Evolutionary conservation across 2,329 filamentous ascomycete genomes (phyloP), one percentile per base, ranked within the genome.

Genomic region (Paradendryphiella salina): DNA sequence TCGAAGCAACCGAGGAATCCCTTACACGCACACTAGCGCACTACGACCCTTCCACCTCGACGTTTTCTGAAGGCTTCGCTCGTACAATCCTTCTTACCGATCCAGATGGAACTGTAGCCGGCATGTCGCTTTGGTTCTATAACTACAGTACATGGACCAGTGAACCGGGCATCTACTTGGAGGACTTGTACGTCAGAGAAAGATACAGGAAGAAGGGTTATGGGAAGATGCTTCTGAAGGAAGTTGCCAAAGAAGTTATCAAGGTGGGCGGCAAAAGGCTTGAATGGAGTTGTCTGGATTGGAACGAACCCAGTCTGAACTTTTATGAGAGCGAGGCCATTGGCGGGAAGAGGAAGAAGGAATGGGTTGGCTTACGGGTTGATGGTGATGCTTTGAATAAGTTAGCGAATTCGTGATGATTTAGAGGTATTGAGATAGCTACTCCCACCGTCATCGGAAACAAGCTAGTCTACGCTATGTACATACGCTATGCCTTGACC

Each of bases 101-200:
- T 15, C 64, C 69, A 13, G 67, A 71, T 23, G 69, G 64, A 35
- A 65, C 71, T 26, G 68, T 83, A 72, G 88, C 84, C 0, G 90
- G 88, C 39, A 90, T 96, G 82, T 91, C 91, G 1, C 76, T 96
- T 33, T 96, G 91, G 77, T 97, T 96, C 73, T 91, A 93, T 80
- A 97, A 93, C 76, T 97, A 96, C 76, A 90, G 86, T 67, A 96
- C 93, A 0, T 97, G 94, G 94, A 84, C 88, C 7, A 84, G 88
- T n/a, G 83, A 83, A 37, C 85, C 92, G 0, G 93, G 93, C 2
- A 88, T 99, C 67, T 96, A 95, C 73, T 85, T 97, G 31, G 93
- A 97, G 73, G 93, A 97, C 69, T 78, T 97, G n/a, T 96, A 87
- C 66, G 90, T 99, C 33, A 80, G 85, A 61, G 81, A 85, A 1